Base-by-base conservation (phyloP, 257 asterid species). In the Plectranthus barbatus region DNA sequence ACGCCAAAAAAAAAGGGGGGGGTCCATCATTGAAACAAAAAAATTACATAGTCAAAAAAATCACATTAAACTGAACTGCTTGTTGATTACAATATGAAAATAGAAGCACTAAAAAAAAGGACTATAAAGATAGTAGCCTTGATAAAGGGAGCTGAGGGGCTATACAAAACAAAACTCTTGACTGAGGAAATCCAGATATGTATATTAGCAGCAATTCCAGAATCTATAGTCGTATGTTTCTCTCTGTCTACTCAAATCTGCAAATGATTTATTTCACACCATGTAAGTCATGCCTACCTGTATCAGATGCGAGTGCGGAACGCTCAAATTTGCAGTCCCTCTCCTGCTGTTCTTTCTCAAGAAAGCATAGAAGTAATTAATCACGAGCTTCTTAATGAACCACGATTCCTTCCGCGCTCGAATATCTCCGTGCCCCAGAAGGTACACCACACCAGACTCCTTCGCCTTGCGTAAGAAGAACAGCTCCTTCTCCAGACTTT, bases 201-300 rank as follows among this genome's bases (percentile, higher is more conserved):
- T n/a, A 39, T 2, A 39, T 39, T 39, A 44, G 11, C 56, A 21
- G 17, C n/a, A 11, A 4, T 4, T 68, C 60, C 72, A 29, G 47
- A 46, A 47, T 29, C 24, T 45, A 60, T 42, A 34, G 61, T 63
- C 34, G 51, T 13, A 39, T 51, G 29, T 46, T 33, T 26, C 31
- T 26, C 31, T 26, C 31, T 23, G 24, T 62, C 58, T 44, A 37
- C 56, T 13, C 21, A 51, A 49, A 61, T 45, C 33, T 56, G 48
- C 34, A 36, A 56, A 24, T 15, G 37, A 42, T 36, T 26, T 2
- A 29, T 39, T 60, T 88, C 86, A 93, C 58, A 93, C 97, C 96
- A 89, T 87, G 79, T 90, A 93, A 46, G 94, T 86, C 97, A 90
- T 90, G 51, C 96, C 97, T 42, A 90, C 97, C 74, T 90, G 96